Base-by-base conservation (phyloP, 306 rosid genomes). In the Rosa rugosa region DNA sequence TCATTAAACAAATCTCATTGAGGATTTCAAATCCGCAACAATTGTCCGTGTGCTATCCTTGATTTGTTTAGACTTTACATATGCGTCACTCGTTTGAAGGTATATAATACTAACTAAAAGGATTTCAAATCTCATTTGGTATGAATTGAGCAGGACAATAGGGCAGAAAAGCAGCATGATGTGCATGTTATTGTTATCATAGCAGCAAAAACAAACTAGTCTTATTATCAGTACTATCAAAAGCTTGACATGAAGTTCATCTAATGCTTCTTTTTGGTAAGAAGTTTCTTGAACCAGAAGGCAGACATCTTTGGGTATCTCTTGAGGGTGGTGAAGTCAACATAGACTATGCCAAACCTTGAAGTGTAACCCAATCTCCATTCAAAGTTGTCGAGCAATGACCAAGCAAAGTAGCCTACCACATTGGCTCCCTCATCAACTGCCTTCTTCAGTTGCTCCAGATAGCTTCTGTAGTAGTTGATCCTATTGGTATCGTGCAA, bases 351-450 rank as follows among this genome's bases (percentile, higher is more conserved):
- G 44, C 98, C 97, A 69, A 94, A 94, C 72, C 98, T 92, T 66
- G 97, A 94, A 10, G 97, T 92, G 87, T 92, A 94, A n/a, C 97
- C 98, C 69, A 77, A 87, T 67, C 91, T 88, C 98, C 98, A 92
- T 80, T 94, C 98, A 25, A 92, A 92, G 88, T 94, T 94, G 83
- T 94, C 98, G 0, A 94, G 93, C 85, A 92, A 82, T 22, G 98
- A 94, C 98, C 97, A 90, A 18, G 98, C 97, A 22, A 90, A 89
- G 76, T 94, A 94, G 62, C 97, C 98, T n/a, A 78, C 18, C 45
- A 90, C 86, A 72, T 92, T 90, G 73, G 93, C 97, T 74, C 97
- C 93, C 16, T 89, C 94, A 78, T 90, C 97, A 13, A 78, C 75
- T 41, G 98, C 94, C 72, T 85, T 94, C 91, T 94, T 94, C 74